A percentile compares a stretch with the other conserved stretches of the same genome.
phyloP scores from a whole-genome alignment of 768 basidiomycete species.

The Tephrocybe sp. region DNA sequence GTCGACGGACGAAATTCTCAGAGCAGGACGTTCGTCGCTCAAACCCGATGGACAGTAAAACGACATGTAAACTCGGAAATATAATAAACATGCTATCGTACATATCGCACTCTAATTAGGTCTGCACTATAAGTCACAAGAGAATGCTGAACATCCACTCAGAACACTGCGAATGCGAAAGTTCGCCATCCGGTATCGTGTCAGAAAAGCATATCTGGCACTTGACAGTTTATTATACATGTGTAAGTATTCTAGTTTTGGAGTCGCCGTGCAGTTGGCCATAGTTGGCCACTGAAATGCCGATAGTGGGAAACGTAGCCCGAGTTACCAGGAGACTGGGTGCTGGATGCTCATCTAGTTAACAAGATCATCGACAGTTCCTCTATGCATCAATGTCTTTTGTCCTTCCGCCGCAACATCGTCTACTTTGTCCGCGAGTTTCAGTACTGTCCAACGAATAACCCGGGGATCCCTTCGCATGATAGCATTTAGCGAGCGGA shows the following conservation, averaged over 20 bases:
- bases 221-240: background rate
- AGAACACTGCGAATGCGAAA: too few species aligned
- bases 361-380: slow-evolving; percentile 7
- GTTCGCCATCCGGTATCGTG: too few species aligned
- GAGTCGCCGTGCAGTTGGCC: too few species aligned
- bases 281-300: too few species aligned
- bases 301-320: too few species aligned
- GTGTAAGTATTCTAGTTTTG: too few species aligned
- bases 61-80: too few species aligned
- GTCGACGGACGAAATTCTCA: slow-evolving; percentile 94
- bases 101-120: background rate
- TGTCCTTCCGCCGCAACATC: slow-evolving; percentile 59
- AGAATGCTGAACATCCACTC: too few species aligned
- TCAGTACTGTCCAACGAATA: slow-evolving; percentile 78
- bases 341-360: background rate
- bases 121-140: background rate
- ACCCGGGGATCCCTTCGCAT: slow-evolving; percentile 83
- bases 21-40: slow-evolving; percentile 84
- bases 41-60: slow-evolving; percentile 71
- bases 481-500: slow-evolving; percentile 62
- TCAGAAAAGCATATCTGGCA: too few species aligned
- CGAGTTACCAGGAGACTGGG: background rate
- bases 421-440: slow-evolving; percentile 72
- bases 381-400: slow-evolving; percentile 1
- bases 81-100: slow-evolving; percentile 1